Conservation (phyloP, 305 asterid genomes). For the Fraxinus nigra region DNA sequence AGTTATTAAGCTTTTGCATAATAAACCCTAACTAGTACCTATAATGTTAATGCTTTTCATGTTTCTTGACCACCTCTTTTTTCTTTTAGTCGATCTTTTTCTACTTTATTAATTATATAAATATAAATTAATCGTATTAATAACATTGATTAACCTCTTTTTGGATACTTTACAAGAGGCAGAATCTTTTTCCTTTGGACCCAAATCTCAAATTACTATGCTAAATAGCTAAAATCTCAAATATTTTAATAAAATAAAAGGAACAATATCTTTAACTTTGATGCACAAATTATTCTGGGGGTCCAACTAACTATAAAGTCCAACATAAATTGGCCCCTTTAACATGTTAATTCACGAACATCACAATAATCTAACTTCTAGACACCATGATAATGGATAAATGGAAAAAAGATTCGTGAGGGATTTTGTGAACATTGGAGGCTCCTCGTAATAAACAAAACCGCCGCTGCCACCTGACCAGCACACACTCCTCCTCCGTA, state of each 20-base stretch:
- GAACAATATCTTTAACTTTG: neutral
- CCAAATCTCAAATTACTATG: neutral
- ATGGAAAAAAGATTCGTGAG: neutral
- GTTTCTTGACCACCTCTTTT: neutral
- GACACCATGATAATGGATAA: neutral
- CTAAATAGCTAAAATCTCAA: neutral
- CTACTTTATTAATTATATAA: neutral
- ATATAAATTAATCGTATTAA: neutral
- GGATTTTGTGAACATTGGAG: neutral
- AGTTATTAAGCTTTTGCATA: constrained; percentile 18
- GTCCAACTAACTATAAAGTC: neutral
- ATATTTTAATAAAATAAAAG: neutral
- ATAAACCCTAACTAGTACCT: neutral
- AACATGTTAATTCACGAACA: neutral
- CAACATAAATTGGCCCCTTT: neutral
- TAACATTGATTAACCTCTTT: neutral
- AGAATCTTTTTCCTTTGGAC: neutral
- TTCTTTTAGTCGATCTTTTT: neutral
- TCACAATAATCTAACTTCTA: neutral
- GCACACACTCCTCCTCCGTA: neutral
- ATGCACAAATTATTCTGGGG: neutral
- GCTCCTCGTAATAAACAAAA: neutral
- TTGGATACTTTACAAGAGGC: neutral
- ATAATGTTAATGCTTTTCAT: neutral
- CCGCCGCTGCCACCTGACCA: neutral